These are phyloP conservation scores for Colletotrichum agaves DNA, from an alignment of 2,329 filamentous ascomycete species.

Conservation along the genomic window DNA sequence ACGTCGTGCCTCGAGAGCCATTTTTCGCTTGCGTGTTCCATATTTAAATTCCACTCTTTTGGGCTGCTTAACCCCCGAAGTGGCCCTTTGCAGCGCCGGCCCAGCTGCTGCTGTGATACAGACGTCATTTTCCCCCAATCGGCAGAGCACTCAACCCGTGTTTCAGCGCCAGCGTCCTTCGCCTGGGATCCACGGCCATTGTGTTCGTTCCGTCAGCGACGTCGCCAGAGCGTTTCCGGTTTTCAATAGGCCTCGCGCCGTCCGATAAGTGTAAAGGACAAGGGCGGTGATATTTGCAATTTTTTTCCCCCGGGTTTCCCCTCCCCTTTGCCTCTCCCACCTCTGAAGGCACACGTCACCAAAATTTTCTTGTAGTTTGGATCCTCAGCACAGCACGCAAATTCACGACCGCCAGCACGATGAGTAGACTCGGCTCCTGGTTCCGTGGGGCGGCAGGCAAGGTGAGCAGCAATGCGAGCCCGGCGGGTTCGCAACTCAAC, in stretches of 20 bases:
- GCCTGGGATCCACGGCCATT: slow-evolving; percentile 28
- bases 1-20: slow-evolving; percentile 7
- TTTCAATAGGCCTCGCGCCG: slow-evolving; percentile 22
- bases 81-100: slow-evolving; percentile 1
- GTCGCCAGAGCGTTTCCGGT: slow-evolving; percentile 34
- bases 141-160: slow-evolving; percentile 19
- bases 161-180: slow-evolving; percentile 29
- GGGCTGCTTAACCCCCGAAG: slow-evolving; percentile 5
- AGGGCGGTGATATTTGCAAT: background rate
- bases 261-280: background rate
- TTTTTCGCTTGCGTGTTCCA: slow-evolving; percentile 27
- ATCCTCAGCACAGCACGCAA: background rate
- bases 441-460: slow-evolving; percentile 56
- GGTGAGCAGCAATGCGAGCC: slow-evolving; percentile 46
- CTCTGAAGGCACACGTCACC: background rate
- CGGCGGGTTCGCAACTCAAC: slow-evolving; percentile 43
- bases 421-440: slow-evolving; percentile 63
- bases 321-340: background rate
- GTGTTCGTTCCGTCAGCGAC: slow-evolving; percentile 21
- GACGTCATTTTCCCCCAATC: slow-evolving; percentile 30
- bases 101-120: background rate
- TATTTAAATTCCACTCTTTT: slow-evolving; percentile 24
- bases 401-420: slow-evolving; percentile 39
- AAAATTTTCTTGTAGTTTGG: background rate
- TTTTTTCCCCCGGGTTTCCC: too few species aligned